A percentile compares a stretch with the other conserved stretches of the same genome.
Conservation (phyloP, 2,329 filamentous ascomycete species). For the Colletotrichum lupini region DNA sequence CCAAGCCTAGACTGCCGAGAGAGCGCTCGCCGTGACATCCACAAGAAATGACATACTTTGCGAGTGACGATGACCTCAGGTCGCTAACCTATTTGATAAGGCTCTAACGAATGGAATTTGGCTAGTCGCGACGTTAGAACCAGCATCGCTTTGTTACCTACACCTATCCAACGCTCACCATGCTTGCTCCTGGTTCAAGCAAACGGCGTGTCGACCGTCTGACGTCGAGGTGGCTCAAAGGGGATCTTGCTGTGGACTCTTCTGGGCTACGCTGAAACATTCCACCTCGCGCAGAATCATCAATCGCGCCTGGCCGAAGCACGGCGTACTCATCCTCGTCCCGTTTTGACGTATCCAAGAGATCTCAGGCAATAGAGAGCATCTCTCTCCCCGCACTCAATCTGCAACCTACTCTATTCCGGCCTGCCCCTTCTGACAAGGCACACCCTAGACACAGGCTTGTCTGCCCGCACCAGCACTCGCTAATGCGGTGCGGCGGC, state of each 20-base stretch:
- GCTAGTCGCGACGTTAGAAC: not conserved
- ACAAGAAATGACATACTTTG: no score
- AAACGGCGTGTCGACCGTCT: not conserved
- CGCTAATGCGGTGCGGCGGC: not conserved
- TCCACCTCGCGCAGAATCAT: not conserved
- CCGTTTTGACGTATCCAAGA: not conserved
- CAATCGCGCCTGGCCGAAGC: not conserved
- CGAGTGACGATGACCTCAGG: not conserved
- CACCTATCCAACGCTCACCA: not conserved
- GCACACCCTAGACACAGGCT: conserved; percentile 22
- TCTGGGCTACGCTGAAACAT: conserved; percentile 16
- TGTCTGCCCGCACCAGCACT: not conserved
- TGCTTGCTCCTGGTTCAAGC: not conserved
- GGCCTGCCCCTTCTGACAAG: conserved; percentile 16
- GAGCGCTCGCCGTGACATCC: not conserved
- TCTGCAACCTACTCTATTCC: not conserved
- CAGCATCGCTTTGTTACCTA: not conserved
- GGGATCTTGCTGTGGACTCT: not conserved
- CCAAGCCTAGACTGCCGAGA: not conserved
- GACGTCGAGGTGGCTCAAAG: not conserved
- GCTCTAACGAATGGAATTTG: not conserved
- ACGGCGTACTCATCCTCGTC: not conserved
- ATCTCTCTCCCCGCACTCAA: conserved; percentile 27
- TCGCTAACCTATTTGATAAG: not conserved
- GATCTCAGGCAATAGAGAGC: not conserved